Conservation (phyloP, 2,329 filamentous ascomycete species). For the Cercospora zeae-maydis region DNA sequence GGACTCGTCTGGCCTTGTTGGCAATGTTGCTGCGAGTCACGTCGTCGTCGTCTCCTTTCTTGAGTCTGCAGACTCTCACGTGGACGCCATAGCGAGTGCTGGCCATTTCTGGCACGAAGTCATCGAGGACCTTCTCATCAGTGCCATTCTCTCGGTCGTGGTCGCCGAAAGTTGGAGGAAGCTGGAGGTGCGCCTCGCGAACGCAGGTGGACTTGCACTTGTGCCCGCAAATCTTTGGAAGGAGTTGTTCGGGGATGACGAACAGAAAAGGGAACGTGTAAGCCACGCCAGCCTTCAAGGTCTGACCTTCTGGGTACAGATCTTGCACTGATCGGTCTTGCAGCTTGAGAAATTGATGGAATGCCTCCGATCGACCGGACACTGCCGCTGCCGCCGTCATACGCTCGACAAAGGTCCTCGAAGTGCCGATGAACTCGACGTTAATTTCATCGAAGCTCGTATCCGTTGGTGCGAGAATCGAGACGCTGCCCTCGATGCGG, state of each 20-base stretch:
- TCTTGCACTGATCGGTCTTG: constrained; percentile 42
- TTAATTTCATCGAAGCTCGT: constrained; percentile 57
- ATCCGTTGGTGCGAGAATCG: constrained; percentile 50
- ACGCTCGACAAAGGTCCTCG: constrained; percentile 54
- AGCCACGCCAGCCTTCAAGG: constrained; percentile 52
- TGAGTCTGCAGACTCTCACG: constrained; percentile 37
- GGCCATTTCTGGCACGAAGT: constrained; percentile 61
- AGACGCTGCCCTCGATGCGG: constrained; percentile 53
- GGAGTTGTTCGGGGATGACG: constrained; percentile 57
- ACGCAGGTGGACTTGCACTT: constrained; percentile 50
- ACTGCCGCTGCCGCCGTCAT: constrained; percentile 51
- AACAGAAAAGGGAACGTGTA: constrained; percentile 64
- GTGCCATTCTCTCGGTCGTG: constrained; percentile 33
- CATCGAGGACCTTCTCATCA: constrained; percentile 54
- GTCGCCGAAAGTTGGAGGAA: constrained; percentile 55
- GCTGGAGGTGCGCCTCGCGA: constrained; percentile 53
- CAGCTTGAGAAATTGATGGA: constrained; percentile 60
- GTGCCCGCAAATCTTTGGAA: constrained; percentile 59
- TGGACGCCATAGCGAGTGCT: constrained; percentile 56
- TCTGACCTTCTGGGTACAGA: constrained; percentile 53
- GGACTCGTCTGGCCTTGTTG: constrained; percentile 54
- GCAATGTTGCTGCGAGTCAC: constrained; percentile 44
- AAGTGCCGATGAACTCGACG: constrained; percentile 55
- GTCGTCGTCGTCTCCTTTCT: constrained; percentile 42
- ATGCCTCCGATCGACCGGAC: constrained; percentile 53